Conservation (phyloP, 1,284 basidiomycete genomes). For the Schizophyllum commune region DNA sequence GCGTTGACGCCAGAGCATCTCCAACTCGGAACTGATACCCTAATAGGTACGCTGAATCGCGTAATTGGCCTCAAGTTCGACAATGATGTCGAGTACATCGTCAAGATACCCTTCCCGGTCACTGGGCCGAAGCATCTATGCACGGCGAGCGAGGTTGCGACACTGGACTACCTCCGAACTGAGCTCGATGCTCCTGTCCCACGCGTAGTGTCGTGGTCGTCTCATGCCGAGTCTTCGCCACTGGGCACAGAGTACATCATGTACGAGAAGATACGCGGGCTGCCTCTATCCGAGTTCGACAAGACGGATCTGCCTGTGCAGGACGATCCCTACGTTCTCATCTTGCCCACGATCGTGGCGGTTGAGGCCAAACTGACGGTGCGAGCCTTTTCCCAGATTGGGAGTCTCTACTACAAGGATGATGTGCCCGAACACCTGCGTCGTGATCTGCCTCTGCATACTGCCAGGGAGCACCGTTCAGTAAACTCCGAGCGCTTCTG, state of each 20-base stretch:
- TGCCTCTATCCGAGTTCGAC: background rate
- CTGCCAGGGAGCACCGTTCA: background rate
- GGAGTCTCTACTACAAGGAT: constrained; percentile 28
- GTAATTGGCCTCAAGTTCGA: background rate
- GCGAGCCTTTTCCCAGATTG: constrained; percentile 2
- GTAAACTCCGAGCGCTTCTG: constrained; percentile 15
- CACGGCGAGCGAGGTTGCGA: constrained; percentile 27
- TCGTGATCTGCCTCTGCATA: constrained; percentile 9
- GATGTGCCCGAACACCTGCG: constrained; percentile 20
- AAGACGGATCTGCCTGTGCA: background rate
- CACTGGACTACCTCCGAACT: constrained; percentile 22
- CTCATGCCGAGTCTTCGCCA: constrained; percentile 11
- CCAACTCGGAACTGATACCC: background rate
- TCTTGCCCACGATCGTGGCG: background rate
- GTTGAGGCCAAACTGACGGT: background rate
- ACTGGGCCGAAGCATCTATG: constrained; percentile 21
- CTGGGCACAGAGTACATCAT: constrained; percentile 25
- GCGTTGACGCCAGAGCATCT: background rate
- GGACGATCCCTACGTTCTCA: background rate
- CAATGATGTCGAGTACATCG: background rate
- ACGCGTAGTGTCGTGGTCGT: constrained; percentile 21
- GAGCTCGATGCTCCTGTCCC: constrained; percentile 22
- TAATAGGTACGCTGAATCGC: background rate
- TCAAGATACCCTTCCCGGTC: constrained; percentile 12
- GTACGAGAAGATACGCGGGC: constrained; percentile 12